Evolutionary conservation across 768 basidiomycete species (phyloP), one percentile per base, ranked within the genome.

Genomic region (Russula brevipes): DNA sequence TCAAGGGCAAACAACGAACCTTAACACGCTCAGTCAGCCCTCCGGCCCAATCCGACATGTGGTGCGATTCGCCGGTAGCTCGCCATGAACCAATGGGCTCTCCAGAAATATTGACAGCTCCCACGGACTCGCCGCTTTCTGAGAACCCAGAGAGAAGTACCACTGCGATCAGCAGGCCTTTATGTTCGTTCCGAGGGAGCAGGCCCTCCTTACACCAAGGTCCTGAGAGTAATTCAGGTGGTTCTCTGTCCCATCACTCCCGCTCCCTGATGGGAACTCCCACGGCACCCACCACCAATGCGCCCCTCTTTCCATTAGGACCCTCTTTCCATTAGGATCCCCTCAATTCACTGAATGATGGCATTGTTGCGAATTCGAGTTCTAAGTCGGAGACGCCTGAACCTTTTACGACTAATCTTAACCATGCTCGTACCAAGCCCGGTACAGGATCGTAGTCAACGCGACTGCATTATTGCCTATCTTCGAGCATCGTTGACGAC

Each of bases 381-480:
- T 49, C 46, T 11, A 39, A 12, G 19, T 36, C 45, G 44, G 62
- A 58, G 53, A 39, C 42, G 50, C 35, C 50, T 39, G 52, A 58
- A 10, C 10, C 35, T 31, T 33, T n/a, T 33, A 5, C 51, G 44
- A 53, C 45, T 50, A 54, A 64, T 42, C 30, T 31, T 19, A 16
- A 57, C 31, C 56, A n/a, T 41, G 24, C 14, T 51, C 51, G 47
- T 24, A 9, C 63, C 44, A 66, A 53, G 72, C 73, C 46, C 78
- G 78, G 60, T 73, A 76, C 78, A 78, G 60, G 72, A 76, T 63
- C 77, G 75, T 65, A 79, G 73, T 65, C 74, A 84, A 39, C 72
- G 75, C 47, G 78, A 81, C 58, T 79, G 81, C 14, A 76, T 85
- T 4, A 80, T 78, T 45, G 79, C 79, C 1, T 77, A 84, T 69